These are phyloP conservation scores for Lathyrus sativus DNA, from an alignment of 306 rosid species.

Conservation along the genomic window DNA sequence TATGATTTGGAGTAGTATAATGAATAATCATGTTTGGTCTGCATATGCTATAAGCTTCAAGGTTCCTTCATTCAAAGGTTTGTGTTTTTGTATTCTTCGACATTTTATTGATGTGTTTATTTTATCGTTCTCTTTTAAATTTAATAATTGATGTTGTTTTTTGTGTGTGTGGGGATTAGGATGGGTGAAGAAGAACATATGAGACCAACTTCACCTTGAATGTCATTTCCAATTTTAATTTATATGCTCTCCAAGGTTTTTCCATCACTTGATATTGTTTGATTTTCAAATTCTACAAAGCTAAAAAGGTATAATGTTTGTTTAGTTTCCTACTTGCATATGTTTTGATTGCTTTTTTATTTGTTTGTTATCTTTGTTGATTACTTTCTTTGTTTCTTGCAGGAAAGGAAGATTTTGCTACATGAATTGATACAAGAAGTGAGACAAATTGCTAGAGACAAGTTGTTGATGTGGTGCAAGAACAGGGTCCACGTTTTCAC, in stretches of 20 bases:
- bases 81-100: background rate
- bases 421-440: slow-evolving; percentile 59
- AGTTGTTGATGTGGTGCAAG: slow-evolving; percentile 46
- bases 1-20: slow-evolving; percentile 64
- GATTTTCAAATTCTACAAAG: too few species aligned
- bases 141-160: too few species aligned
- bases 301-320: too few species aligned
- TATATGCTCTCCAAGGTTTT: too few species aligned
- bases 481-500: too few species aligned
- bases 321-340: too few species aligned
- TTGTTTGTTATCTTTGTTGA: background rate
- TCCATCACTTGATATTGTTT: too few species aligned
- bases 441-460: slow-evolving; percentile 74
- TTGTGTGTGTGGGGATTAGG: too few species aligned
- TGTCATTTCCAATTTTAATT: too few species aligned
- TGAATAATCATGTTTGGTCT: slow-evolving; percentile 84
- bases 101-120: background rate
- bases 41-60: slow-evolving; percentile 73
- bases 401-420: slow-evolving; percentile 68
- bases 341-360: background rate
- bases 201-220: too few species aligned
- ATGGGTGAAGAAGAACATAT: too few species aligned
- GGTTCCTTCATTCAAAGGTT: slow-evolving; percentile 52
- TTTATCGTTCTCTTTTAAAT: too few species aligned
- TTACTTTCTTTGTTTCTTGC: background rate